Conservation (phyloP, 2,329 filamentous ascomycete genomes). For the Pseudogymnoascus sp. region DNA sequence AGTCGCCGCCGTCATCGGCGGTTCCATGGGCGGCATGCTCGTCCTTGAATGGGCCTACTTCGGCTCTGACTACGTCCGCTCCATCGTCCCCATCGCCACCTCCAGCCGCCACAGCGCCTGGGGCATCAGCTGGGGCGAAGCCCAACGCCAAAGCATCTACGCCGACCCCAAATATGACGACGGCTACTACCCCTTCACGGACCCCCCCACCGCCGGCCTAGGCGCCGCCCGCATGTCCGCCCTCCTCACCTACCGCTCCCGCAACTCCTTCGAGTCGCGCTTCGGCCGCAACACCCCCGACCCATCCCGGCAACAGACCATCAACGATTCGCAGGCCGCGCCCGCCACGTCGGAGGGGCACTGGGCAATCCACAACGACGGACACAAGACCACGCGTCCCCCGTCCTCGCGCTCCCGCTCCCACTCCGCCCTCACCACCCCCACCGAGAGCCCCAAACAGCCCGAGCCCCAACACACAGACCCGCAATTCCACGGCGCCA, state of each 20-base stretch:
- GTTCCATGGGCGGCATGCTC: constrained; percentile 83
- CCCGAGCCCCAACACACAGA: constrained; percentile 39
- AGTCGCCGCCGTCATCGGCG: constrained; percentile 71
- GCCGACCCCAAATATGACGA: constrained; percentile 98
- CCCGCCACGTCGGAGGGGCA: constrained; percentile 54
- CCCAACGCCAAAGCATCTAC: constrained; percentile 88
- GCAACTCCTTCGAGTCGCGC: constrained; percentile 91
- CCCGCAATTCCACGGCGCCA: constrained; percentile 64
- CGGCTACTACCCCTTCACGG: constrained; percentile 82
- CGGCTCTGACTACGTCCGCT: constrained; percentile 75
- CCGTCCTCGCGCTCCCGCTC: constrained; percentile 39
- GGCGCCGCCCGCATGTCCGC: constrained; percentile 96
- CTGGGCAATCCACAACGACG: constrained; percentile 77
- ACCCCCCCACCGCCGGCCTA: constrained; percentile 78
- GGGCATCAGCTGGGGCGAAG: constrained; percentile 87
- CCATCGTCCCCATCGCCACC: constrained; percentile 75
- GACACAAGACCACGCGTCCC: constrained; percentile 56
- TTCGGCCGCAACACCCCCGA: constrained; percentile 93
- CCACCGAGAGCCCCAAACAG: background rate
- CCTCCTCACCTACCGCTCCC: constrained; percentile 87
- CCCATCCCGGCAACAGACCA: constrained; percentile 72
- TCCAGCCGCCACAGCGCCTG: constrained; percentile 79
- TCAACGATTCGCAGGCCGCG: constrained; percentile 58
- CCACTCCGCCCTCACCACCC: constrained; percentile 16
- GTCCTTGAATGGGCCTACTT: constrained; percentile 90